Base-by-base conservation (phyloP, 306 rosid genomes). In the Cucurbita ficifolia region DNA sequence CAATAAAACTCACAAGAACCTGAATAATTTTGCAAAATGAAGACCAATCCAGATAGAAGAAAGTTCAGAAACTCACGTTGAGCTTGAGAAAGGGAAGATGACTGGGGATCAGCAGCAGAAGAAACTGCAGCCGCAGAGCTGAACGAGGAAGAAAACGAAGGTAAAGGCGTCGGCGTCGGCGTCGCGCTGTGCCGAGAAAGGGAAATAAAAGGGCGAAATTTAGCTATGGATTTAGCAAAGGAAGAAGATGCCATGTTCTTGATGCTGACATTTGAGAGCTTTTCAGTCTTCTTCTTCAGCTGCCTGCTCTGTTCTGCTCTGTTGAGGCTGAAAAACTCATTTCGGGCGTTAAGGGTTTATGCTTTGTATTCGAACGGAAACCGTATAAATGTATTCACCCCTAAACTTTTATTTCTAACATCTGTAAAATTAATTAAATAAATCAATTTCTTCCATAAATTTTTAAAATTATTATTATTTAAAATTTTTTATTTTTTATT, bases 51-150 rank as follows among this genome's bases (percentile, higher is more conserved):
- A 78, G 65, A 73, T 58, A 11, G 60, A 77, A 53, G 12, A 55
- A 54, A 38, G 43, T 1, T 48, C 2, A 35, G 29, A 53, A 51
- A n/a, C 81, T 22, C 52, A 86, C 99, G 92, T 5, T 78, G 70
- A 29, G 79, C 60, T 76, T 78, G 88, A 11, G 87, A 73, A 80
- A 93, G 82, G 56, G 90, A 73, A 21, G 84, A 24, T 21, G 84
- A 68, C 46, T 80, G 83, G 54, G 88, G 72, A 77, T 56, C 80
- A 17, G 90, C 1, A 0, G 68, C 75, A 16, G 88, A 45, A 62
- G 88, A 75, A 75, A 59, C 78, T 19, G 88, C 76, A 38, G 87
- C 68, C 35, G 84, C 74, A 71, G 89, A 81, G 73, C 81, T 68
- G 79, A 49, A 70, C 73, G 78, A 80, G 17, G 79, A 63, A 69